Evolutionary conservation across 2,329 filamentous ascomycete genomes (phyloP), one percentile per base, ranked within the genome.

Genomic region (Macrophomina phaseolina): DNA sequence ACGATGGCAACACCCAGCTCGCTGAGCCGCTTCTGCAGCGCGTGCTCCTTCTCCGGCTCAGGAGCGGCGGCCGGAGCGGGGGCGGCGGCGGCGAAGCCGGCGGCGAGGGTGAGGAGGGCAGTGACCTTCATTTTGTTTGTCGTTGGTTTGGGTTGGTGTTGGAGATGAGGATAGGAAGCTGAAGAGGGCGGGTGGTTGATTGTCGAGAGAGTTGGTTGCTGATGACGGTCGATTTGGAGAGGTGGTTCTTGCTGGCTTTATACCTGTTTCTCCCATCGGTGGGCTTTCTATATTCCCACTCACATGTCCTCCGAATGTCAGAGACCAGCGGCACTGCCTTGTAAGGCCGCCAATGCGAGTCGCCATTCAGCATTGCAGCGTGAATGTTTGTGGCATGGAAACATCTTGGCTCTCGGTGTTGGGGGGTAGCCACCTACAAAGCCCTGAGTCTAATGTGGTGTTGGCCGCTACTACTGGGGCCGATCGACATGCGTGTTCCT

Each of bases 341-440:
- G 48, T 5, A 51, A 51, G 48, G 48, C 48, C 48, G 48, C 48
- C 48, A n/a, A 23, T 23, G 8, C 14, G 48, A 51, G 48, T 51
- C 48, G 48, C 7, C 23, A 30, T 51, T 14, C 12, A 11, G 23
- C 23, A 51, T 28, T 30, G 48, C 14, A n/a, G 48, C 30, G 48
- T 14, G 48, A 23, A 51, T 51, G 48, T 51, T 51, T 51, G 48
- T 30, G 18, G 23, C 48, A 28, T n/a, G 18, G 48, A 30, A 30
- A 51, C 8, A 51, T 45, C 48, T 51, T 51, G 48, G 48, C 48
- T 51, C 48, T 51, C 30, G 18, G 48, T 51, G 48, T 55, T 3
- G 30, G 11, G 7, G 23, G 36, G 7, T 38, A 38, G 36, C 23
- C 11, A 38, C 36, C 36, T 38, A 12, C 36, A 38, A 38, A 18